A percentile compares a stretch with the other conserved stretches of the same genome.
These are phyloP conservation scores for Catharanthus roseus DNA, from an alignment of 257 asterid species.

Conservation along the genomic window DNA sequence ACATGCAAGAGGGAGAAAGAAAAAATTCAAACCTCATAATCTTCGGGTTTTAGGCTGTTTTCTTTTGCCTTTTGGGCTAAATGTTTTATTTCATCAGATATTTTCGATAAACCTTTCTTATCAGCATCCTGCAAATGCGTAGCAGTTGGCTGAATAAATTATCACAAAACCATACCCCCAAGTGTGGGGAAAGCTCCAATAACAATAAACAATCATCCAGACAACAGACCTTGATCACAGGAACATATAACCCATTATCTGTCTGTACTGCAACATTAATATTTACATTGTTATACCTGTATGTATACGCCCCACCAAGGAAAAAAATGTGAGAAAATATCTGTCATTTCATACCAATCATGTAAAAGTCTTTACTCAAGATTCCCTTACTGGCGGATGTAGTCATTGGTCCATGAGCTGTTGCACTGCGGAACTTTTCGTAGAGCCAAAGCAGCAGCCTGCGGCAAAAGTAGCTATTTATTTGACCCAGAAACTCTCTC, in stretches of 20 bases:
- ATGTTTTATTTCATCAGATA: conserved; percentile 79
- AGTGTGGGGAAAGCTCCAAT: neutral
- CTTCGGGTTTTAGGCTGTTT: conserved; percentile 88
- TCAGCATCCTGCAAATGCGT: conserved; percentile 74
- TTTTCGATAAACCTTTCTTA: conserved; percentile 80
- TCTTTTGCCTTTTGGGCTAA: conserved; percentile 82
- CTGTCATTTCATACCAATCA: neutral
- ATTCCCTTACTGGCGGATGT: conserved; percentile 89
- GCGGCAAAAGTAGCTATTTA: conserved; percentile 20
- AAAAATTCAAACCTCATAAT: conserved; percentile 60
- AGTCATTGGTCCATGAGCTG: conserved; percentile 96
- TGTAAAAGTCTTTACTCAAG: conserved; percentile 1
- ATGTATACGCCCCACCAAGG: conserved; percentile 28
- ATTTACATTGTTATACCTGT: conserved; percentile 79
- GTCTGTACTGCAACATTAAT: conserved; percentile 97
- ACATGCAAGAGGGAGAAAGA: no score
- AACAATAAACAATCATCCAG: conserved; percentile 4
- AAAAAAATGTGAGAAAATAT: conserved; percentile 3
- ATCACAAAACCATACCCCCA: neutral
- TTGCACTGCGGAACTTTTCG: conserved; percentile 91
- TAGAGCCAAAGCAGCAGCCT: conserved; percentile 99
- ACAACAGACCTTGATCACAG: conserved; percentile 63
- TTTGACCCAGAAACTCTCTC: neutral
- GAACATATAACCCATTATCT: conserved; percentile 83
- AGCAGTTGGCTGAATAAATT: conserved; percentile 14